These are phyloP conservation scores for Trypanosoma avium DNA, from an alignment of 208 protist genomes.

Conservation along the genomic window DNA sequence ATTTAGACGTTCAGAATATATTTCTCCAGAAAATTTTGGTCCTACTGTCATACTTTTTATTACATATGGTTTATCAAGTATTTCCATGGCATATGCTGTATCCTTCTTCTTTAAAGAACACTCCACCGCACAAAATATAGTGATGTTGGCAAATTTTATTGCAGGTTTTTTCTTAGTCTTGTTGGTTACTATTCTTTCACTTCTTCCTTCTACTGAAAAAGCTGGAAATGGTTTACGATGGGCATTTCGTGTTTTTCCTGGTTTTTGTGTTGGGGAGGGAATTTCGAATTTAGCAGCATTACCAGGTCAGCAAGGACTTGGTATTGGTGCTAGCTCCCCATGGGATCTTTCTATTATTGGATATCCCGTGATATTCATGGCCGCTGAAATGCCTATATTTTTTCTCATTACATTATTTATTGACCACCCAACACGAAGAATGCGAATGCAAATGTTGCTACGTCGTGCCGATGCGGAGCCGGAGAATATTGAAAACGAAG, in stretches of 20 bases:
- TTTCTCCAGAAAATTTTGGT: constrained; percentile 35
- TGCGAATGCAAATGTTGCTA: constrained; percentile 15
- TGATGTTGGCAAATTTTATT: constrained; percentile 77
- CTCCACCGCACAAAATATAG: constrained; percentile 63
- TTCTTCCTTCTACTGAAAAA: constrained; percentile 41
- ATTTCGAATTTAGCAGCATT: constrained; percentile 62
- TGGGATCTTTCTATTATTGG: constrained; percentile 53
- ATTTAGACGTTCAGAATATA: constrained; percentile 65
- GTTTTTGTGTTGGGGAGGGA: constrained; percentile 76
- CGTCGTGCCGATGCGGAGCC: constrained; percentile 23
- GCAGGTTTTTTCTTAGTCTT: constrained; percentile 73
- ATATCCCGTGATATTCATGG: constrained; percentile 67
- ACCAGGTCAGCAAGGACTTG: constrained; percentile 28
- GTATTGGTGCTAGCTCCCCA: constrained; percentile 20
- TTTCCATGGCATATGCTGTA: constrained; percentile 60
- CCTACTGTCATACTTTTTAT: constrained; percentile 57
- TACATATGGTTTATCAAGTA: constrained; percentile 60
- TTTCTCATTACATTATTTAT: constrained; percentile 60
- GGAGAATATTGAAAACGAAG: constrained; percentile 39
- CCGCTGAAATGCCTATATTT: constrained; percentile 49
- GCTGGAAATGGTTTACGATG: constrained; percentile 39
- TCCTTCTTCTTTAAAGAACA: constrained; percentile 68
- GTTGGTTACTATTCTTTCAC: constrained; percentile 44
- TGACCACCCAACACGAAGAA: constrained; percentile 52
- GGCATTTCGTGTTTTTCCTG: constrained; percentile 69